Base-by-base conservation (phyloP, 2,329 filamentous ascomycete genomes). In the Coniochaeta prunicola region DNA sequence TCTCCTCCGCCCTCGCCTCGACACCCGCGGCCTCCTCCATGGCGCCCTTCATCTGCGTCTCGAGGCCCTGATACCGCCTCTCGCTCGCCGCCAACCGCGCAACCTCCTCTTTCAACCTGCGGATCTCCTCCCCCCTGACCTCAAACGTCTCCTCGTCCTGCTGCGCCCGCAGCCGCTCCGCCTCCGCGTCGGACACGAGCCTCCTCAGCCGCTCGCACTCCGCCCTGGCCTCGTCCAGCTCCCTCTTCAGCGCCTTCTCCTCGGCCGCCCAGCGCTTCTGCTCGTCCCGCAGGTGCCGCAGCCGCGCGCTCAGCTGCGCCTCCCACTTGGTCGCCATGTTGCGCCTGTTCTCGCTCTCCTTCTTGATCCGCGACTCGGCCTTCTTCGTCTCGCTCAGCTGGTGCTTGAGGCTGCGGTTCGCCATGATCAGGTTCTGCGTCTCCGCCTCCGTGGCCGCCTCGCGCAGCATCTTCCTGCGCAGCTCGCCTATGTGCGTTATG, bases 371-470 rank as follows among this genome's bases (percentile, higher is more conserved):
- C 60, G 83, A 77, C 70, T 90, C 88, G 2, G 82, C 77, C 64
- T 87, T 85, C 66, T 89, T 90, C 1, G 88, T 86, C 59, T 91
- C 89, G 58, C 89, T 85, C 9, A 91, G 80, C 57, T 89, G 87
- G 58, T 84, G 84, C 69, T 88, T 90, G 31, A 93, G 74, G 21
- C 84, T 85, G 19, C 89, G 85, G 68, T 92, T 93, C 19, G 82
- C 86, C 65, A 91, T 88, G 63, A 93, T 84, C 3, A 94, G 75
- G 57, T 92, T 91, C 64, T 93, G 89, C 1, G 88, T 91, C 68
- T 94, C 90, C 0, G 90, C 90, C 69, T 93, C 90, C 1, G 85
- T 88, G 1, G 89, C 88, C 8, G 89, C 89, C 69, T 92, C 88
- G 63, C 84, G 84, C 63, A 93, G 84, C 60, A 91, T 87, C 62